Conservation (phyloP, 768 basidiomycete genomes). For the Suillus cothurnatus region DNA sequence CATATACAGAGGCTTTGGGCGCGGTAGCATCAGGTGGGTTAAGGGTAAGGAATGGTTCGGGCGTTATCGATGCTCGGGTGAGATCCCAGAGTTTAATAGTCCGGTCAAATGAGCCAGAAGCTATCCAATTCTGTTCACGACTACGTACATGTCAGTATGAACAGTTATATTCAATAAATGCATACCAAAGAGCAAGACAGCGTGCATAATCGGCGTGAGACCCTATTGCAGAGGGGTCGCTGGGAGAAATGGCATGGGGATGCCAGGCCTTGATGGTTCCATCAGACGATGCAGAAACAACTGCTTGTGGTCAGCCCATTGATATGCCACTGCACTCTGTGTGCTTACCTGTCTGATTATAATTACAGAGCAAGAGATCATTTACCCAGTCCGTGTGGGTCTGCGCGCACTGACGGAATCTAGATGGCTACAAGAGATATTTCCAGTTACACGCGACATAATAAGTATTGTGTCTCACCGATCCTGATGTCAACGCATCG, state of each 20-base stretch:
- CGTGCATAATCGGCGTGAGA: conserved; percentile 86
- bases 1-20: conserved; percentile 76
- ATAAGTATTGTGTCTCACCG: conserved; percentile 41
- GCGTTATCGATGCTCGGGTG: conserved; percentile 39
- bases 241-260: conserved; percentile 64
- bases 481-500: conserved; percentile 47
- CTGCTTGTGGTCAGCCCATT: conserved; percentile 36
- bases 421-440: conserved; percentile 1
- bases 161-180: conserved; percentile 11
- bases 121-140: conserved; percentile 83
- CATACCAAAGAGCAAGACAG: conserved; percentile 73
- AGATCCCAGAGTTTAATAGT: conserved; percentile 96
- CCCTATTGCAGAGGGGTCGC: conserved; percentile 71
- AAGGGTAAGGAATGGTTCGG: conserved; percentile 63
- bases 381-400: conserved; percentile 96
- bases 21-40: conserved; percentile 65
- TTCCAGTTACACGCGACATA: not conserved
- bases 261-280: conserved; percentile 94
- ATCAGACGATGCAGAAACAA: conserved; percentile 94
- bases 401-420: conserved; percentile 87
- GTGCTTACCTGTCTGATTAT: conserved; percentile 78
- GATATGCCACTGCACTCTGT: not conserved
- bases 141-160: conserved; percentile 38
- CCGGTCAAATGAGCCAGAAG: conserved; percentile 93
- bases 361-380: conserved; percentile 88